Conservation (phyloP, 2,329 filamentous ascomycete species). For the Fusarium foetens region DNA sequence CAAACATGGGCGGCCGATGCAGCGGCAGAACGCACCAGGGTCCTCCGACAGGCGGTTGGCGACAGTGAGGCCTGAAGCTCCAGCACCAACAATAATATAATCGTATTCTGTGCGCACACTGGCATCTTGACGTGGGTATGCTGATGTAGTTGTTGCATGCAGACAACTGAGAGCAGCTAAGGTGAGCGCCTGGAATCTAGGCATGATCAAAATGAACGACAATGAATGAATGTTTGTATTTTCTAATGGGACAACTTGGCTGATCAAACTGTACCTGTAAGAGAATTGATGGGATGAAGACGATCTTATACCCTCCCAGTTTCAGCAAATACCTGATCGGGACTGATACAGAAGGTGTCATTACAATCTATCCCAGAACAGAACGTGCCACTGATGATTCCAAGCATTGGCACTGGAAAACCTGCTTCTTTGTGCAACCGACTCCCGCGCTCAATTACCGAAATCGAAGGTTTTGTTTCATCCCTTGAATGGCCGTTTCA, state of each 20-base stretch:
- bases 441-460: constrained; percentile 18
- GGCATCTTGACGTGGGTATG: not conserved
- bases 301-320: constrained; percentile 5
- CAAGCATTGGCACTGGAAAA: not conserved
- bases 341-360: not conserved
- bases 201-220: constrained; percentile 1
- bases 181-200: not conserved
- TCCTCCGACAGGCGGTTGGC: constrained; percentile 37
- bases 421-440: not conserved
- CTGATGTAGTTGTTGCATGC: not conserved
- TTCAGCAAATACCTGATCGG: not conserved
- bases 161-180: constrained; percentile 5
- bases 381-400: not conserved
- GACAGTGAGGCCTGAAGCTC: constrained; percentile 36
- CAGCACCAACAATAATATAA: constrained; percentile 35
- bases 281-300: not conserved
- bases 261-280: not conserved
- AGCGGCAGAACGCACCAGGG: constrained; percentile 11
- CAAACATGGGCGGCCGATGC: not conserved
- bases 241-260: not conserved
- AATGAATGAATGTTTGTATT: not conserved
- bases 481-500: constrained; percentile 8
- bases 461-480: not conserved
- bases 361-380: not conserved
- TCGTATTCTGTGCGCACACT: constrained; percentile 28